Evolutionary conservation across 2,329 filamentous ascomycete genomes (phyloP), one percentile per base, ranked within the genome.

Genomic region (Paraphoma sp.): DNA sequence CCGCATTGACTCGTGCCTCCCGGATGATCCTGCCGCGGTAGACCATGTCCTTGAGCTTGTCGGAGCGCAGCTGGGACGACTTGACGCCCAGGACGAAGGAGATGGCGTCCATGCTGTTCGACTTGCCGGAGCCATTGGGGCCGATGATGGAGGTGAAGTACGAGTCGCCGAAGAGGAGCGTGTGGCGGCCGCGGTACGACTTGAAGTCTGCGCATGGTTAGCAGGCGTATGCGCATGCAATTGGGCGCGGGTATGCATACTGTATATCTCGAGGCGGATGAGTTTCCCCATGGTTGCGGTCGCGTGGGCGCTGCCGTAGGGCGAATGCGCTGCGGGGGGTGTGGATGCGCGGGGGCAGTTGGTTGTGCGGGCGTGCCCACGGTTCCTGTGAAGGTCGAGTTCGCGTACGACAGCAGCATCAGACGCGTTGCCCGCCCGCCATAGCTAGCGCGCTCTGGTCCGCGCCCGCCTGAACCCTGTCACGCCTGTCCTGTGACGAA

Each of bases 81-180:
- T 98, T 97, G 77, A 99, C 98, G 64, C 95, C 95, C 54, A 99
- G 86, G 57, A 99, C 95, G 79, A 99, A 99, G 65, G 95, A 99
- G 68, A 99, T 99, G 67, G 95, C 95, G 77, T 99, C 95, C 95
- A 99, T 99, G 57, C 92, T 96, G 71, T 99, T 99, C 17, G 95
- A 99, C 79, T 99, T 99, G 64, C 95, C 95, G 36, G 95, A 98
- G 82, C 95, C 95, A 93, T 99, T 99, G 76, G 95, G 95, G 6
- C 96, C 95, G 73, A 99, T 98, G 73, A 99, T 97, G 42, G 95
- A 99, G 48, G 95, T 99, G 79, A 99, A 99, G 80, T 97, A 98
- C 2, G 93, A 96, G 81, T 99, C 94, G 72, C 94, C 94, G 71
- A 99, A 97, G 51, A 97, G 87, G 44, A 99, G 87, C 58, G 87